Conservation (phyloP, 495 filamentous ascomycete genomes). For the Tuber calosporum region DNA sequence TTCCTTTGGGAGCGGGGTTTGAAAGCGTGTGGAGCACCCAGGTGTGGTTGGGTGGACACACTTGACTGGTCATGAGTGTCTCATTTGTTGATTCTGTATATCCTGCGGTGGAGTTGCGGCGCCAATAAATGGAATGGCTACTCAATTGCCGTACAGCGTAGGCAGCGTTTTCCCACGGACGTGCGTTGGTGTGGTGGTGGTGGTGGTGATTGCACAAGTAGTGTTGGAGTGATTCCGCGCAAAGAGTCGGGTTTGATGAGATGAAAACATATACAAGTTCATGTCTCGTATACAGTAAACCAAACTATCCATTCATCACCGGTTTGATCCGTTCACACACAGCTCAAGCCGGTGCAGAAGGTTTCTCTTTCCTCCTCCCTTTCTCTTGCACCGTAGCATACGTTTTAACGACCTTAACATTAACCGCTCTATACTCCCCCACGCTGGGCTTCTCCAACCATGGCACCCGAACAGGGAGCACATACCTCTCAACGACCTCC, state of each 20-base stretch:
- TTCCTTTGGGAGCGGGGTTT: slow-evolving; percentile 21
- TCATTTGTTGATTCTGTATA: slow-evolving; percentile 23
- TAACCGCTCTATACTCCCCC: neutral
- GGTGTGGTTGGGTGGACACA: slow-evolving; percentile 18
- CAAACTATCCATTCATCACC: neutral
- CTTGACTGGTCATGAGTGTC: slow-evolving; percentile 27
- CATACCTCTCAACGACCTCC: slow-evolving; percentile 42
- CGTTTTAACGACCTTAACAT: neutral
- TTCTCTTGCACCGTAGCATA: neutral
- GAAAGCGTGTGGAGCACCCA: slow-evolving; percentile 3
- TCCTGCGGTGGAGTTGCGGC: slow-evolving; percentile 16
- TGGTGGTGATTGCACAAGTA: neutral
- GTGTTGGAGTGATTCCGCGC: neutral
- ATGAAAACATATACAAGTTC: neutral
- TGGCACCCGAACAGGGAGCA: slow-evolving; percentile 40
- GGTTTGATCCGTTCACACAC: neutral
- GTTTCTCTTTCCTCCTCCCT: neutral
- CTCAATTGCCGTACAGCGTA: neutral
- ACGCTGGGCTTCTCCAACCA: slow-evolving; percentile 9
- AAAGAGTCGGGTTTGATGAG: neutral
- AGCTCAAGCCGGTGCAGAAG: neutral
- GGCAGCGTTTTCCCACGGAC: neutral
- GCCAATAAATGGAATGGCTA: slow-evolving; percentile 15
- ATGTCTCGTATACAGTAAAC: neutral
- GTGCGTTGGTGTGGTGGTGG: neutral